Base-by-base conservation (phyloP, 2,329 filamentous ascomycete genomes). In the Exophiala sideris region DNA sequence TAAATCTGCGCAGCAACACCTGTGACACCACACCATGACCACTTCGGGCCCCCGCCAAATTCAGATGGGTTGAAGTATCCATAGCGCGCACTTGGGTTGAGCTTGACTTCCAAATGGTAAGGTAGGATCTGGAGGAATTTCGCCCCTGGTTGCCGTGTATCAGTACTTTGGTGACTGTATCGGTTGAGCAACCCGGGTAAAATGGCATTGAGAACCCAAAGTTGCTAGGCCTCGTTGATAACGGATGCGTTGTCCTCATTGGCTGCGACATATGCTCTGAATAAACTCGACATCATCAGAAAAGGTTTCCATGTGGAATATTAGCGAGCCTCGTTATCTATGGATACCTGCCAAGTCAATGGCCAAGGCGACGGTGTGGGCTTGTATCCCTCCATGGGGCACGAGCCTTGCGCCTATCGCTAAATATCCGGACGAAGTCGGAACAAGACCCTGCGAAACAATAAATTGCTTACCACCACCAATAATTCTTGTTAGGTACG, bases 261-360 rank as follows among this genome's bases (percentile, higher is more conserved):
- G 55, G 55, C 24, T 6, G 42, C 11, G 35, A 24, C 20, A 39
- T 7, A n/a, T 5, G 20, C n/a, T 44, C 41, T 45, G 40, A 33
- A 57, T 54, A 54, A 57, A 16, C 32, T 44, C 29, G 14, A 53
- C 21, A 44, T 44, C 41, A 44, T n/a, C n/a, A 24, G 29, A 44
- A 32, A 24, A 24, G 41, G 14, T 3, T 3, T 21, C 21, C 16
- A 21, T 9, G 39, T 41, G 16, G 21, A 39, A 52, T 44, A 57
- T 57, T 54, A 48, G 51, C 55, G 55, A 57, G 55, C 55, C 55
- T 57, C 42, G 50, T 57, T 57, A 57, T 57, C 55, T 46, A 45
- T 57, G 55, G 55, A 52, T 45, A 21, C 39, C 16, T 36, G 55
- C 55, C 55, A 57, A 54, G 48, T 16, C 12, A 18, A 10, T 6